phyloP scores from a whole-genome alignment of 495 filamentous ascomycete genomes.

The Penicillium cosmopolitanum region DNA sequence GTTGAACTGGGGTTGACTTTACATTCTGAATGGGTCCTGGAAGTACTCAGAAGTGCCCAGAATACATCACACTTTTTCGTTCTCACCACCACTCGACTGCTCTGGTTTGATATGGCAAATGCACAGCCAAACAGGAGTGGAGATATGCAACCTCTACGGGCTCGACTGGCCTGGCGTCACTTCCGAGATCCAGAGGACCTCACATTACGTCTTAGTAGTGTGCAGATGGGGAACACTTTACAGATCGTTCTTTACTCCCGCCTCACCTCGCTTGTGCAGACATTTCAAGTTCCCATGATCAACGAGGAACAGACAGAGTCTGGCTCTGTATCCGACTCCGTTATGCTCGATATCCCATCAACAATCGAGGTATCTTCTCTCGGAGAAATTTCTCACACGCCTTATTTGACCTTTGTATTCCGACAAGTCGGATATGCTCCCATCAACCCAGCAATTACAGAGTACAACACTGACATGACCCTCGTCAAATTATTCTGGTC shows the following conservation, averaged over 20 bases:
- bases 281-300: slow-evolving; percentile 38
- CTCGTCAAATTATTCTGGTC: slow-evolving; percentile 45
- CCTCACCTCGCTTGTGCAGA: slow-evolving; percentile 38
- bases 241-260: slow-evolving; percentile 51
- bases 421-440: slow-evolving; percentile 36
- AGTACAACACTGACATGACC: slow-evolving; percentile 26
- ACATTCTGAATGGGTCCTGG: slow-evolving; percentile 58
- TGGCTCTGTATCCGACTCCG: slow-evolving; percentile 42
- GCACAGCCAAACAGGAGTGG: slow-evolving; percentile 13
- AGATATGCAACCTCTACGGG: slow-evolving; percentile 19
- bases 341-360: slow-evolving; percentile 41
- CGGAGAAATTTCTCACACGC: slow-evolving; percentile 9
- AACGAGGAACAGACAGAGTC: slow-evolving; percentile 19
- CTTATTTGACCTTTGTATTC: slow-evolving; percentile 41
- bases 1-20: slow-evolving; percentile 42
- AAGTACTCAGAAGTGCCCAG: slow-evolving; percentile 49
- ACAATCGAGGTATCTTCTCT: slow-evolving; percentile 1
- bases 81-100: slow-evolving; percentile 53
- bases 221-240: slow-evolving; percentile 36
- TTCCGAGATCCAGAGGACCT: slow-evolving; percentile 50
- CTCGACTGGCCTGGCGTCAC: slow-evolving; percentile 48
- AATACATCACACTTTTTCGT: slow-evolving; percentile 57
- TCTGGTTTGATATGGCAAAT: slow-evolving; percentile 41
- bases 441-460: slow-evolving; percentile 10
- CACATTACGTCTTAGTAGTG: slow-evolving; percentile 41